Evolutionary conservation across 805 yeast genomes (phyloP), one percentile per base, ranked within the genome.

Genomic region (Cyberlindnera galapagoensis): DNA sequence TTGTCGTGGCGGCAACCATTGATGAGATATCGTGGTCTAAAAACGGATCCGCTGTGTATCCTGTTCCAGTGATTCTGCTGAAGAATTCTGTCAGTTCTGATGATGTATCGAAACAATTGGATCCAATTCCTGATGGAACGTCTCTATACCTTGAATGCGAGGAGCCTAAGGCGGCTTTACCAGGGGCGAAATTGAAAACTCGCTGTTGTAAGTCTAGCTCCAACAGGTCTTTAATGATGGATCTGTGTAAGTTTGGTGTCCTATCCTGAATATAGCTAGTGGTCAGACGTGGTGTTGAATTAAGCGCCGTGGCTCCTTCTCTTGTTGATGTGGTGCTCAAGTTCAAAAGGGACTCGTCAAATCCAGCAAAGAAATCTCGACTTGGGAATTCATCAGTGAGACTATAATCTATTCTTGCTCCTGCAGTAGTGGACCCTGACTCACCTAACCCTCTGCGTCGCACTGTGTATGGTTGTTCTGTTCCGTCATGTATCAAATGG

Each of bases 171-270:
- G n/a, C n/a, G n/a, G n/a, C n/a, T n/a, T n/a, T n/a, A 17, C 28
- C 15, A 4, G 46, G 44, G 3, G 43, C 21, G 38, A 61, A 63
- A 8, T 51, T 59, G 24, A 70, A 52, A 1, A 75, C 73, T 24
- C 74, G 52, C 12, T 64, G 52, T 6, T 49, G 51, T 5, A 55
- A 43, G n/a, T 48, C 51, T 32, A 70, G 60, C 3, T 74, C 71
- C 21, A 75, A 51, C 0, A 79, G 78, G 20, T 59, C 63, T 2
- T 78, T 76, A 11, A 74, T 66, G 13, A 53, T 51, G 6, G 56
- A 61, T 26, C 62, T 52, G 28, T 63, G 67, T 12, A 38, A 31
- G 31, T 38, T 40, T 19, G 12, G 30, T 2, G 18, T 16, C 5
- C 9, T 21, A 7, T 13, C 14, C 13, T 16, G n/a, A 14, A 9